Percentiles rank a stretch among this genome's conserved stretches.
phyloP scores from a whole-genome alignment of 345 rosid species.

The Citrus reticulata region DNA sequence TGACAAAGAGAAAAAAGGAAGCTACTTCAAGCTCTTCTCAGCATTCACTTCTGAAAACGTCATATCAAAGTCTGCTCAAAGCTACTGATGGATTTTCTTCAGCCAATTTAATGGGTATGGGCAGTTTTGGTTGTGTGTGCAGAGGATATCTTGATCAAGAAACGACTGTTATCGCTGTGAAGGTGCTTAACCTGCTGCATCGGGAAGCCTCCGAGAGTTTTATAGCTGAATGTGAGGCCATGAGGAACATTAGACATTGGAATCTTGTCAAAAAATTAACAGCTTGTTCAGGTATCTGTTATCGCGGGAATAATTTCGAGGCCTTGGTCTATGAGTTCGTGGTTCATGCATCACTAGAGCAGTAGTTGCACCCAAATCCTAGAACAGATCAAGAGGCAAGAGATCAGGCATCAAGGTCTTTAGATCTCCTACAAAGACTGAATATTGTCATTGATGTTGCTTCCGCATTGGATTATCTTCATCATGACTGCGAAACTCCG shows the following conservation, averaged over 20 bases:
- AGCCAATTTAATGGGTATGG: conserved; percentile 19
- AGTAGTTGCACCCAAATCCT: too few relatives aligned
- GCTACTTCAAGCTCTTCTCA: neutral
- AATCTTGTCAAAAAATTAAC: conserved; percentile 25
- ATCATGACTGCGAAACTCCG: conserved; percentile 2
- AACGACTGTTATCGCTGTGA: conserved; percentile 14
- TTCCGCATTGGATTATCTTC: conserved; percentile 13
- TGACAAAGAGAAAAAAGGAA: neutral
- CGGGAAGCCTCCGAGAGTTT: conserved; percentile 23
- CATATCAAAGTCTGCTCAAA: conserved; percentile 18
- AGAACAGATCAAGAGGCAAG: too few relatives aligned
- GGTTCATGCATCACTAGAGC: too few relatives aligned
- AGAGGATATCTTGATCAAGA: conserved; percentile 13
- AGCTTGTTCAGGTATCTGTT: conserved; percentile 2
- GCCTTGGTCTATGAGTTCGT: too few relatives aligned
- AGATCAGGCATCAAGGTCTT: too few relatives aligned
- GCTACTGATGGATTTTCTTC: conserved; percentile 26
- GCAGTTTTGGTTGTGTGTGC: conserved; percentile 24
- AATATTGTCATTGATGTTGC: neutral
- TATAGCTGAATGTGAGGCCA: conserved; percentile 19
- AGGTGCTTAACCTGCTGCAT: conserved; percentile 19
- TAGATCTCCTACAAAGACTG: too few relatives aligned
- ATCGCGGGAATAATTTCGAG: too few relatives aligned
- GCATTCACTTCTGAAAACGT: neutral
- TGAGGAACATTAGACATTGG: conserved; percentile 17